Percentiles rank a stretch among this genome's conserved stretches.
phyloP scores from a whole-genome alignment of 1,284 basidiomycete genomes.

The Mycosarcoma maydis region DNA sequence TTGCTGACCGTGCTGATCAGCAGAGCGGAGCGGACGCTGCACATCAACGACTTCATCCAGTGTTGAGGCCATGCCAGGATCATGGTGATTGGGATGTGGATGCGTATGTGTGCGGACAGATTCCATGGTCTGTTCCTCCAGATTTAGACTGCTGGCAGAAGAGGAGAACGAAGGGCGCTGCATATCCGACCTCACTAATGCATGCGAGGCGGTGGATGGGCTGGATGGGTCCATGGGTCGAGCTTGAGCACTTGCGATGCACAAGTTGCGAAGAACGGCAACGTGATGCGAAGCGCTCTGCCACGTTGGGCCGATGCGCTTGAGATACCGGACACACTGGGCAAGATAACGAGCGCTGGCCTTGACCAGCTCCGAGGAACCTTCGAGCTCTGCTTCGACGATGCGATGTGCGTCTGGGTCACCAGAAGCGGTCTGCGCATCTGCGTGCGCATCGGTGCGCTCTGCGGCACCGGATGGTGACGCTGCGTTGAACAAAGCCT shows the following conservation, averaged over 20 bases:
- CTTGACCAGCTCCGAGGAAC: slow-evolving; percentile 36
- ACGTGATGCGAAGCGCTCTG: slow-evolving; percentile 47
- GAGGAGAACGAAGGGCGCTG: not conserved
- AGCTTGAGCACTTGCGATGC: slow-evolving; percentile 41
- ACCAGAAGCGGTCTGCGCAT: slow-evolving; percentile 4
- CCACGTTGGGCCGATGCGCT: slow-evolving; percentile 47
- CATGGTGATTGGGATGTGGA: not conserved
- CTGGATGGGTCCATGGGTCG: slow-evolving; percentile 14
- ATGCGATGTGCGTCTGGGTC: slow-evolving; percentile 15
- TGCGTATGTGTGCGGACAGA: not conserved
- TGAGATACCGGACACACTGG: slow-evolving; percentile 43
- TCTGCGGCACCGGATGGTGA: not conserved
- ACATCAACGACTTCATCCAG: not conserved
- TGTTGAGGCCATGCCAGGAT: not conserved
- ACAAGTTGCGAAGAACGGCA: slow-evolving; percentile 29
- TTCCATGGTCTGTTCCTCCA: not conserved
- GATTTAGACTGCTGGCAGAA: not conserved
- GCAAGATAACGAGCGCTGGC: slow-evolving; percentile 37
- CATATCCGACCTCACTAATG: not conserved
- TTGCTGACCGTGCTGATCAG: not conserved
- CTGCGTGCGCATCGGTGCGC: slow-evolving; percentile 11
- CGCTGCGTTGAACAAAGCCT: not conserved
- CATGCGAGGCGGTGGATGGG: not conserved
- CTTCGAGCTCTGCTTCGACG: slow-evolving; percentile 30
- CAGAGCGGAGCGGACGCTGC: not conserved